Conservation (phyloP, 768 basidiomycete genomes). For the Suillus variegatus region DNA sequence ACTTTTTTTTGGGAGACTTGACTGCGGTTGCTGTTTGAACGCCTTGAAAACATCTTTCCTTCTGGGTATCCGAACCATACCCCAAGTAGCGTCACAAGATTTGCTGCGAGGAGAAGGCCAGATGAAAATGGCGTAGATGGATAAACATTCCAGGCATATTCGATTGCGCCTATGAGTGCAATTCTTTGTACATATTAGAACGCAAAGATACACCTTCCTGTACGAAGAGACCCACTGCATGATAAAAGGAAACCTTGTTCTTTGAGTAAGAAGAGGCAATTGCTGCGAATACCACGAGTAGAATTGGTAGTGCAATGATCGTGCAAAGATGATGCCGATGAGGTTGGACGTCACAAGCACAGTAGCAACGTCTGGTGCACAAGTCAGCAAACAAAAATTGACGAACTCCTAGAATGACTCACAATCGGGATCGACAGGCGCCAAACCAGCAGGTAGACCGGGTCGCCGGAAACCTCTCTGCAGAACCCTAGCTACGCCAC, state of each 20-base stretch:
- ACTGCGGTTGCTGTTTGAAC: background rate
- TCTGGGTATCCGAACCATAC: constrained; percentile 52
- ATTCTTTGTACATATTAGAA: constrained; percentile 46
- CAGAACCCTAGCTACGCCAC: constrained; percentile 62
- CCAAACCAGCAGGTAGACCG: constrained; percentile 44
- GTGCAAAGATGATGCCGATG: constrained; percentile 88
- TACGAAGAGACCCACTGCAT: constrained; percentile 54
- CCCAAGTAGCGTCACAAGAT: constrained; percentile 55
- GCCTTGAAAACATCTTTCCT: constrained; percentile 26
- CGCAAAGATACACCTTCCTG: background rate
- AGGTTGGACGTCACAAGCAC: constrained; percentile 90
- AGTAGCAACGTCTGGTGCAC: constrained; percentile 67
- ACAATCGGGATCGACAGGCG: constrained; percentile 65
- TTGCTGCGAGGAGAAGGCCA: constrained; percentile 48
- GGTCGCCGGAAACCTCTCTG: constrained; percentile 55
- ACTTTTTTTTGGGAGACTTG: background rate
- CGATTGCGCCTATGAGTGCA: constrained; percentile 58
- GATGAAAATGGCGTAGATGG: constrained; percentile 79
- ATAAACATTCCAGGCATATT: constrained; percentile 88
- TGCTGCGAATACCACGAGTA: constrained; percentile 97
- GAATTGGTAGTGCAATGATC: constrained; percentile 97
- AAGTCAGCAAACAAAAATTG: constrained; percentile 16
- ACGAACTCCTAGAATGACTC: constrained; percentile 27
- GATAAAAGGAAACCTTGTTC: constrained; percentile 60
- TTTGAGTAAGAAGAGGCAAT: constrained; percentile 80